Conservation (phyloP, 768 basidiomycete genomes). For the Auricularia sp. region DNA sequence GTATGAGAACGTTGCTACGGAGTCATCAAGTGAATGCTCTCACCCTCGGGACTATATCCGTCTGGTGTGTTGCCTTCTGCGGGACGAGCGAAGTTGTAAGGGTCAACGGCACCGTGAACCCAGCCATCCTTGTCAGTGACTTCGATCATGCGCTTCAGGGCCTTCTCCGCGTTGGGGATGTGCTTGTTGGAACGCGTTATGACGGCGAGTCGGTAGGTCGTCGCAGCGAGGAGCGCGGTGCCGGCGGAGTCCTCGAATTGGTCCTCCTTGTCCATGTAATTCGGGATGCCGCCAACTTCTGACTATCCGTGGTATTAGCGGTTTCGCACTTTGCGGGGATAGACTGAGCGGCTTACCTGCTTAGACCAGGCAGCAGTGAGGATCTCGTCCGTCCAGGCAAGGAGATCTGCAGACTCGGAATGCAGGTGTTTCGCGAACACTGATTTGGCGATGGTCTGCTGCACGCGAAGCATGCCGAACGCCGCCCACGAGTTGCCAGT, state of each 20-base stretch:
- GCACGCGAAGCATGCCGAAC: constrained; percentile 30
- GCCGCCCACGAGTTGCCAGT: constrained; percentile 31
- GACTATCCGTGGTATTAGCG: background rate
- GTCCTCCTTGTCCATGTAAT: background rate
- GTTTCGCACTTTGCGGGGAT: no score
- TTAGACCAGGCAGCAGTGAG: constrained; percentile 13
- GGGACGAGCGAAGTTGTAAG: background rate
- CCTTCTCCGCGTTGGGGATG: constrained; percentile 1
- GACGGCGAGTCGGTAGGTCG: constrained; percentile 1
- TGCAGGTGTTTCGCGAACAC: constrained; percentile 18
- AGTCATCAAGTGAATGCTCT: no score
- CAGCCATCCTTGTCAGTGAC: background rate
- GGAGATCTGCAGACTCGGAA: constrained; percentile 21
- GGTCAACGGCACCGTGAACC: background rate
- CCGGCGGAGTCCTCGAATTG: constrained; percentile 3
- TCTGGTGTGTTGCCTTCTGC: background rate
- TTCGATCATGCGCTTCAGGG: background rate
- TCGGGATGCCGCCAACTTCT: background rate
- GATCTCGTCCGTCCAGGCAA: constrained; percentile 27
- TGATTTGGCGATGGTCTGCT: constrained; percentile 26
- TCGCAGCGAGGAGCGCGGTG: constrained; percentile 4
- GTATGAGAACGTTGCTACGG: no score
- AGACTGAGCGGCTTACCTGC: background rate
- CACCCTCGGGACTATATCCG: background rate
- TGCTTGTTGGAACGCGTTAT: background rate